Evolutionary conservation across 306 rosid genomes (phyloP).

Genomic region (Cicer cuneatum): DNA sequence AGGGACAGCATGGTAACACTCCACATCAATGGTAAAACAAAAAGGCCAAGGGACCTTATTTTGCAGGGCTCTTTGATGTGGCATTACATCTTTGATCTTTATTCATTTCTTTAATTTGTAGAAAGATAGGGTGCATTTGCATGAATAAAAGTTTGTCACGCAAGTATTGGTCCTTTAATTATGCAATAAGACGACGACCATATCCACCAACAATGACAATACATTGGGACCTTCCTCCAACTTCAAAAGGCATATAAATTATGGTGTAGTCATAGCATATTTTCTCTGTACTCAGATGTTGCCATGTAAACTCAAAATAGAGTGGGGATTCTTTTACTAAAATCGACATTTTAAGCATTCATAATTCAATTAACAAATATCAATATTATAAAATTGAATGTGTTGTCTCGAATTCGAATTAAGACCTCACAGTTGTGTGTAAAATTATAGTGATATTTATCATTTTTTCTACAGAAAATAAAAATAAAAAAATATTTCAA

Average conservation of each 20-base stretch:
- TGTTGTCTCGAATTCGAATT: too few relatives aligned
- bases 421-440: too few relatives aligned
- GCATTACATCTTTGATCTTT: neutral
- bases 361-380: too few relatives aligned
- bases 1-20: conserved; percentile 9
- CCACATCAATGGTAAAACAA: conserved; percentile 15
- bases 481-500: too few relatives aligned
- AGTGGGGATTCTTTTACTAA: neutral
- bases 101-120: neutral
- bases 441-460: too few relatives aligned
- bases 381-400: too few relatives aligned
- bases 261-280: neutral
- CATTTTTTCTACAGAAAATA: too few relatives aligned
- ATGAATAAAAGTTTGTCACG: conserved; percentile 33
- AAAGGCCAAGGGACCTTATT: neutral
- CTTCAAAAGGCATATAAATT: neutral
- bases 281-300: neutral
- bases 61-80: neutral
- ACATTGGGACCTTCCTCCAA: conserved; percentile 25
- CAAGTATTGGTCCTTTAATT: conserved; percentile 42
- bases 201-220: conserved; percentile 39
- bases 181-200: conserved; percentile 30
- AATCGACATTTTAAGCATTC: too few relatives aligned
- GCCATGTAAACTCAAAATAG: neutral
- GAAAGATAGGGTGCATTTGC: conserved; percentile 36